Evolutionary conservation across 768 basidiomycete species (phyloP).

Genomic region (Rhodotorula graminis): DNA sequence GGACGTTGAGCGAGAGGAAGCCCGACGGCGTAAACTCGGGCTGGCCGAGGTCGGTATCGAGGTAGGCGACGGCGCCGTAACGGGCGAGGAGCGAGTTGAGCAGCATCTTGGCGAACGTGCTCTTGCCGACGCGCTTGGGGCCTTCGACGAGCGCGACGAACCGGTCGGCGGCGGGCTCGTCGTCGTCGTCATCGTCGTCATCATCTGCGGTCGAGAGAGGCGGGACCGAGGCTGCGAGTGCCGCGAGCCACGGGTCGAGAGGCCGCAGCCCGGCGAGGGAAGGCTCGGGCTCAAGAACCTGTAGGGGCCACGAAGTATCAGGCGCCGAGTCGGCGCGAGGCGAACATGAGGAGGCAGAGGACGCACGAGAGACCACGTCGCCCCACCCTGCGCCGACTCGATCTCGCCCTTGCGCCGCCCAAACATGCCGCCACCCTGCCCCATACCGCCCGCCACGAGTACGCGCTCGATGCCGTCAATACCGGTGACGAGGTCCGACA

Average conservation of each 20-base stretch:
- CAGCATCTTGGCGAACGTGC: constrained; percentile 71
- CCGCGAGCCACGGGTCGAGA: constrained; percentile 47
- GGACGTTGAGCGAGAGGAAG: constrained; percentile 69
- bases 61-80: constrained; percentile 74
- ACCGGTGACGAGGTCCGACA: constrained; percentile 8
- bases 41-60: constrained; percentile 91
- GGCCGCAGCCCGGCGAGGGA: constrained; percentile 23
- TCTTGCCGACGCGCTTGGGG: constrained; percentile 82
- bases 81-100: constrained; percentile 64
- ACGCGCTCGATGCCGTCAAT: constrained; percentile 32
- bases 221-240: not conserved
- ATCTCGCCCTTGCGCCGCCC: constrained; percentile 36
- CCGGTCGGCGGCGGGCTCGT: constrained; percentile 31
- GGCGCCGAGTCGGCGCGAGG: too few relatives aligned
- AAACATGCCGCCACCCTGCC: constrained; percentile 24
- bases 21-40: constrained; percentile 87
- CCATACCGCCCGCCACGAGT: constrained; percentile 20
- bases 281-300: constrained; percentile 32
- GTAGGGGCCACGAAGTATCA: constrained; percentile 46
- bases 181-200: not conserved
- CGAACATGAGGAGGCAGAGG: not conserved
- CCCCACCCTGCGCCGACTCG: constrained; percentile 28
- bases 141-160: constrained; percentile 69
- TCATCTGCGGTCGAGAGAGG: not conserved
- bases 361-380: constrained; percentile 19